Evolutionary conservation across 2,329 filamentous ascomycete genomes (phyloP), one percentile per base, ranked within the genome.

Genomic region (Fusarium irregulare): DNA sequence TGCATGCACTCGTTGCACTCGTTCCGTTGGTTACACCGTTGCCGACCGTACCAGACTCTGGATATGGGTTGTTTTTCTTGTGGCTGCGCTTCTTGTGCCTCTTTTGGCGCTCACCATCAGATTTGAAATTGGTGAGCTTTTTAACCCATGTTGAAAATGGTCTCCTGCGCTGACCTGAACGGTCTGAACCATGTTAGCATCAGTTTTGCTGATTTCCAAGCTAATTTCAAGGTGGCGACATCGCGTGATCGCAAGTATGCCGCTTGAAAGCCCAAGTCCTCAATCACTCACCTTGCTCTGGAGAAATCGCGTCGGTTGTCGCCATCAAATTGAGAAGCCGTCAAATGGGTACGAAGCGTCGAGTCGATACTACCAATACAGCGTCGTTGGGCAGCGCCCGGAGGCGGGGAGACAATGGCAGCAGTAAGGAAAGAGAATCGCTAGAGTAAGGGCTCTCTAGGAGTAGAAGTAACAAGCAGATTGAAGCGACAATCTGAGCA

Each of bases 141-240:
- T 94, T 97, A 85, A 99, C 93, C 92, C 95, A 97, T 73, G 91
- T 93, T 48, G 94, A 89, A 78, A 98, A 98, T 25, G 94, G 95
- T 70, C 93, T 90, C 74, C 94, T 91, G 71, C 93, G 92, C 74
- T 87, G 88, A 76, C 81, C 73, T 71, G 86, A 85, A 72, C 89
- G 88, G 79, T 94, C 92, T 94, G 81, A 73, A 68, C 81, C 78
- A 30, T 50, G 75, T 83, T 75, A 83, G 81, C 56, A 34, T 65
- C 25, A 56, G 47, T 53, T 32, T 32, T 60, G 32, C 6, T n/a
- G 14, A 25, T 41, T 42, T 18, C 34, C 13, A 42, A 56, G 54
- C 16, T 40, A 50, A 45, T 54, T 46, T 14, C 28, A 27, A 41
- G 34, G 54, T 64, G 72, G 58, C 56, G 58, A 53, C 58, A 54